These are phyloP conservation scores for Circinella umbellata DNA, from an alignment of 371 early-diverging fungal species.

Conservation along the genomic window DNA sequence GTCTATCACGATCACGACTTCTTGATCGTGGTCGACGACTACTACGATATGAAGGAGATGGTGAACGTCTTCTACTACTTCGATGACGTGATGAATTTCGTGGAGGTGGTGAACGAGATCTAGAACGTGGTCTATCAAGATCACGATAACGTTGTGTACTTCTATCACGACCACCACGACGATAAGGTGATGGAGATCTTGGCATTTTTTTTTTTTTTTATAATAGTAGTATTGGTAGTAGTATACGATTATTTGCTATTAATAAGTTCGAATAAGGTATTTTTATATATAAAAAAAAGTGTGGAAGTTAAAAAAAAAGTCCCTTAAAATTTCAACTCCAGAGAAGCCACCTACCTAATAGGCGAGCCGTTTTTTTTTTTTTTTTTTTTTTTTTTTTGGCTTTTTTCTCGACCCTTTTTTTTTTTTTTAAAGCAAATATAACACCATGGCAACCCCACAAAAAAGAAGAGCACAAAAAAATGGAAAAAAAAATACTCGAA, in stretches of 20 bases:
- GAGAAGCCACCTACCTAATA: too few species aligned
- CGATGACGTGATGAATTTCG: constrained; percentile 8
- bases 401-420: background rate
- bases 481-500: constrained; percentile 54
- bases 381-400: background rate
- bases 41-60: constrained; percentile 7
- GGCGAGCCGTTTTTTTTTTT: too few species aligned
- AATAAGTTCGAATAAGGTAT: too few species aligned
- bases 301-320: too few species aligned
- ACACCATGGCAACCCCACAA: constrained; percentile 46
- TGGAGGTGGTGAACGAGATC: constrained; percentile 21
- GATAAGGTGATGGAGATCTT: constrained; percentile 45
- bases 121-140: constrained; percentile 32
- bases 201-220: constrained; percentile 26
- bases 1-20: constrained; percentile 15
- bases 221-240: background rate
- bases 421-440: constrained; percentile 23
- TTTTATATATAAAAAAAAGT: too few species aligned
- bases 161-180: constrained; percentile 22
- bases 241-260: background rate
- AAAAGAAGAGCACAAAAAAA: constrained; percentile 39
- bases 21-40: constrained; percentile 1
- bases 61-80: constrained; percentile 12
- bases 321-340: too few species aligned
- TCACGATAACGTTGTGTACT: constrained; percentile 48